Base-by-base conservation (phyloP, 768 basidiomycete species). In the Agaricus bisporus region DNA sequence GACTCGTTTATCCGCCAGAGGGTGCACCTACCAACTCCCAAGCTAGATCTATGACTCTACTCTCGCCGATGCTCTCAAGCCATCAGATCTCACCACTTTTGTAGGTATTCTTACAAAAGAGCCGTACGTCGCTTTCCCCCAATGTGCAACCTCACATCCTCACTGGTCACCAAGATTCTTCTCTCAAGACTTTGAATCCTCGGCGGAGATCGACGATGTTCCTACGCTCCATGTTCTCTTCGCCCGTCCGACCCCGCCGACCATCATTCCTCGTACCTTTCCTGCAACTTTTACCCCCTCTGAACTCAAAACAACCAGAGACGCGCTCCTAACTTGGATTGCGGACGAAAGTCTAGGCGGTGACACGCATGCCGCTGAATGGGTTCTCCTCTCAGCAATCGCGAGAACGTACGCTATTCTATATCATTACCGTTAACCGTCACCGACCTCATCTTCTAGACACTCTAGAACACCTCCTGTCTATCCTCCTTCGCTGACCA, bases 201-300 rank as follows among this genome's bases (percentile, higher is more conserved):
- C 67, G 5, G 63, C 68, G 0, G 54, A 70, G 3, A 60, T 68
- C 0, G 55, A 60, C 18, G 41, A 43, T 0, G 81, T 85, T 2
- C 82, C 86, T 1, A 86, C 85, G 0, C 71, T 91, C 1, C 88
- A 90, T 63, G 82, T 86, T 32, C 69, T 90, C 0, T 89, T 82
- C 62, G 68, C 70, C 6, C 69, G 64, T 5, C 64, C 68, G 4
- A 71, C 80, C 38, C 67, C 72, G 1, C 55, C 62, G 2, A 71
- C 74, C 17, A 61, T 81, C 8, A 52, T 78, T 10, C 66, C 73
- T 0, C 69, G 73, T 14, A 54, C 56, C 8, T 78, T 73, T 59
- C 75, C 76, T 2, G 63, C 43, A 25, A 49, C 55, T 20, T 49
- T 58, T 41, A 48, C 52, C 17, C 59, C 48, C 44, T 55, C 47